Conservation (phyloP, 768 basidiomycete species). For the Rhodotorula paludigena region DNA sequence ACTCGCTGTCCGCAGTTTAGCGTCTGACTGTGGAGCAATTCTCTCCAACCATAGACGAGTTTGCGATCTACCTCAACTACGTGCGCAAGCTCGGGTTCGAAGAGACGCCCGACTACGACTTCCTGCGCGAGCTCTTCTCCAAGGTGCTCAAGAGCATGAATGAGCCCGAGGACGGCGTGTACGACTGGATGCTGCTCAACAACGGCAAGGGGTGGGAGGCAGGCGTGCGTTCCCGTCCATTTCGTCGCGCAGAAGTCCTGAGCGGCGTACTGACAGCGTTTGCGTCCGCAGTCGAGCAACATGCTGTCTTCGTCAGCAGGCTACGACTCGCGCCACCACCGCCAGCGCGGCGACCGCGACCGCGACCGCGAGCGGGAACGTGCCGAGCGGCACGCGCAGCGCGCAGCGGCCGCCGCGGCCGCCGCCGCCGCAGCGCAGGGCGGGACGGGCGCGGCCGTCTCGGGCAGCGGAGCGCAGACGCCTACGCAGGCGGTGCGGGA, state of each 20-base stretch:
- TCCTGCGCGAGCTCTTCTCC: conserved; percentile 86
- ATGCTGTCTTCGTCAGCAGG: conserved; percentile 28
- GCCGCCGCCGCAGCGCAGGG: conserved; percentile 31
- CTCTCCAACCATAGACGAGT: conserved; percentile 69
- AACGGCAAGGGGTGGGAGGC: conserved; percentile 93
- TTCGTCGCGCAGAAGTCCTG: not conserved
- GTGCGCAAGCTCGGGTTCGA: conserved; percentile 98
- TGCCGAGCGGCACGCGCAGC: conserved; percentile 42
- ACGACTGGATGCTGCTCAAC: conserved; percentile 93
- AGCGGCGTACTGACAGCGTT: not conserved
- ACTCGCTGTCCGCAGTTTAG: not conserved
- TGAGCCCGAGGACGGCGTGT: conserved; percentile 86
- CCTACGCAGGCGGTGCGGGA: conserved; percentile 56
- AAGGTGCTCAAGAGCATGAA: conserved; percentile 88
- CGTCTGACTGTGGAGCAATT: not conserved
- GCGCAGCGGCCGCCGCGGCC: conserved; percentile 37
- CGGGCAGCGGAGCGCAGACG: conserved; percentile 47
- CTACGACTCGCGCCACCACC: conserved; percentile 42
- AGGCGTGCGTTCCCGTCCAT: conserved; percentile 39
- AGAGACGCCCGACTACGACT: conserved; percentile 98
- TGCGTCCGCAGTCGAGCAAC: not conserved
- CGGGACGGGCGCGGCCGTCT: not conserved
- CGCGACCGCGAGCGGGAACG: conserved; percentile 44
- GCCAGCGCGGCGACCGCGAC: conserved; percentile 37
- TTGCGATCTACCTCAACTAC: conserved; percentile 97